Conservation (phyloP, 1,139 yeast genomes). For the Geotrichum macrosporum region DNA sequence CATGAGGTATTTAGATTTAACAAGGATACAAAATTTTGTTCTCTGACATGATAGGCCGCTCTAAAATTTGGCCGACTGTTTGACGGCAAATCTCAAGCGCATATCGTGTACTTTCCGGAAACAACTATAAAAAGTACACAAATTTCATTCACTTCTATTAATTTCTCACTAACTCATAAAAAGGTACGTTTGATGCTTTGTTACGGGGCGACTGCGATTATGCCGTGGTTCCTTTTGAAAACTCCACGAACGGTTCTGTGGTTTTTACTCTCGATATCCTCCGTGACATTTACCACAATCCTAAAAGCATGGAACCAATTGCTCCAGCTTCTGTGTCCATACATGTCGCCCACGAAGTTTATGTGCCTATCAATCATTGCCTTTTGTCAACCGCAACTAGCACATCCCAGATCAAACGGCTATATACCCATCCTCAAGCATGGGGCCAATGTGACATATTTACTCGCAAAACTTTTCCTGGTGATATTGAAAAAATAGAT, state of each 20-base stretch:
- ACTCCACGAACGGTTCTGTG: slow-evolving; percentile 93
- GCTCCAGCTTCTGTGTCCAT: neutral
- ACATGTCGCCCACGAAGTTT: slow-evolving; percentile 68
- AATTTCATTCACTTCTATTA: neutral
- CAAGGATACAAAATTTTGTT: neutral
- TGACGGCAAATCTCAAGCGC: slow-evolving; percentile 37
- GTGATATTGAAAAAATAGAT: slow-evolving; percentile 45
- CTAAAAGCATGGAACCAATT: neutral
- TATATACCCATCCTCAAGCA: slow-evolving; percentile 94
- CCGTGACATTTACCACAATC: slow-evolving; percentile 54
- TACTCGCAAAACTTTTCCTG: slow-evolving; percentile 38
- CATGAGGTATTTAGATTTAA: slow-evolving; percentile 58
- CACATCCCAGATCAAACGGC: slow-evolving; percentile 46
- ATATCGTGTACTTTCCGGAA: slow-evolving; percentile 25
- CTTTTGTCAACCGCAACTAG: slow-evolving; percentile 49
- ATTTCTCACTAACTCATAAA: slow-evolving; percentile 7
- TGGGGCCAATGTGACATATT: slow-evolving; percentile 85
- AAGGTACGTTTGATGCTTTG: slow-evolving; percentile 58
- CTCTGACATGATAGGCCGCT: slow-evolving; percentile 52
- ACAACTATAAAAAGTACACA: slow-evolving; percentile 30
- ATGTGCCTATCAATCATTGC: slow-evolving; percentile 78
- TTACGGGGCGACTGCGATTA: slow-evolving; percentile 49
- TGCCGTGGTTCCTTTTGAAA: slow-evolving; percentile 89
- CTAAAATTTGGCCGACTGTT: slow-evolving; percentile 53
- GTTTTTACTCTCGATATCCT: slow-evolving; percentile 77